Base-by-base conservation (phyloP, 176 grass and related monocot species). In the Eragrostis nindensis region DNA sequence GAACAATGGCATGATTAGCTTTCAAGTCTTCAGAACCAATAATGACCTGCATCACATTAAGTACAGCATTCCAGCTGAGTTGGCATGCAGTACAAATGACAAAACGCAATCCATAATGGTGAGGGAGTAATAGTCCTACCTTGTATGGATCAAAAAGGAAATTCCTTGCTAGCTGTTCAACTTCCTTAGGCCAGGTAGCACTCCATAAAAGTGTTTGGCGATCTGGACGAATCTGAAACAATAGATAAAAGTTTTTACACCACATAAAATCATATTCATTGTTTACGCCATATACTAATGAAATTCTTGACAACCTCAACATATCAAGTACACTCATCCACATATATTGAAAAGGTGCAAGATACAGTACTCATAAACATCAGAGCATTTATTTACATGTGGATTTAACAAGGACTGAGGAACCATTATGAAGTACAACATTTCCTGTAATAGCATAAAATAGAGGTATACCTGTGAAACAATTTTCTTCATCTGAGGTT, bases 111-210 rank as follows among this genome's bases (percentile, higher is more conserved):
- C 27, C 49, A 83, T 66, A 71, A 74, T 70, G 8, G 49, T 65
- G 41, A 17, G 54, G 71, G 21, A 67, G 67, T 16, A 66, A 70
- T 40, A 62, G 80, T 46, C 77, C 53, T 87, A 93, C 93, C 93
- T 99, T 96, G 79, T 96, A 99, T 70, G 97, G 85, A 61, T 99
- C 88, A 45, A 95, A 95, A 71, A 99, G 93, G 21, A 96, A 95
- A 68, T 89, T 88, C 90, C 90, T 93, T 78, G 97, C 88, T 48
- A 96, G 89, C 57, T 83, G 97, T 53, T 99, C 97, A 62, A 99
- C 97, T 85, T 98, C 97, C 90, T 99, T 99, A 13, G 93, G 93
- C 97, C 97, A 96, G 44, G 97, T 99, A 82, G 97, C 97, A 80
- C 97, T 99, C 97, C 97, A 99, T 36, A 91, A 99, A 65, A 99